phyloP scores from a whole-genome alignment of 306 rosid species.

The Hippophae tibetana region DNA sequence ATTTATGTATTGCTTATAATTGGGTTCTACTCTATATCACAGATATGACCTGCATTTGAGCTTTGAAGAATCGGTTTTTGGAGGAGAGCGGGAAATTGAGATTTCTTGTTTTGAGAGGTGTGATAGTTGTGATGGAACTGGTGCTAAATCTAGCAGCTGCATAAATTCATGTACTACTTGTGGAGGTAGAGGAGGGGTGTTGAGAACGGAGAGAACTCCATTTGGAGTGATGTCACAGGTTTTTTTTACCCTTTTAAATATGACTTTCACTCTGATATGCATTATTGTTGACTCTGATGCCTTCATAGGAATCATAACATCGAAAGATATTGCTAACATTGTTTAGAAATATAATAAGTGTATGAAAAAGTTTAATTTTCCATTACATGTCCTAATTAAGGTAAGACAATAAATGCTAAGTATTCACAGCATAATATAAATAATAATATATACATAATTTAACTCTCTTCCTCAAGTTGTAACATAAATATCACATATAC shows the following conservation, averaged over 20 bases:
- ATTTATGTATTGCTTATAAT: not conserved
- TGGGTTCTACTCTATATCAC: slow-evolving; percentile 3
- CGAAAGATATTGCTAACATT: too few species aligned
- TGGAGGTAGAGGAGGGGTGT: slow-evolving; percentile 83
- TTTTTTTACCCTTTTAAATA: too few species aligned
- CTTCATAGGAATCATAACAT: too few species aligned
- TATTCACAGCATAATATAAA: too few species aligned
- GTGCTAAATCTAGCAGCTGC: slow-evolving; percentile 63
- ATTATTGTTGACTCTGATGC: too few species aligned
- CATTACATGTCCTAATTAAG: too few species aligned
- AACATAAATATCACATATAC: not conserved
- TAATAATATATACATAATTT: too few species aligned
- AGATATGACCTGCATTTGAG: slow-evolving; percentile 73
- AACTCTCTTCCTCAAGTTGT: not conserved
- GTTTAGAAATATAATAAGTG: too few species aligned
- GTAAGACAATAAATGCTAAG: too few species aligned
- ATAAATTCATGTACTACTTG: slow-evolving; percentile 59
- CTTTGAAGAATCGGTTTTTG: slow-evolving; percentile 87
- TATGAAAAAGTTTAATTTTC: too few species aligned
- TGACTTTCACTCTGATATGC: too few species aligned
- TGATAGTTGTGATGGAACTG: slow-evolving; percentile 64
- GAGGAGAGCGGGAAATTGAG: slow-evolving; percentile 62
- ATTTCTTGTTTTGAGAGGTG: slow-evolving; percentile 61
- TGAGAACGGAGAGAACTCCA: slow-evolving; percentile 71
- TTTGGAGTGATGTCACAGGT: slow-evolving; percentile 93